Conservation (phyloP, 2,329 filamentous ascomycete species). For the Aspergillus sp. region DNA sequence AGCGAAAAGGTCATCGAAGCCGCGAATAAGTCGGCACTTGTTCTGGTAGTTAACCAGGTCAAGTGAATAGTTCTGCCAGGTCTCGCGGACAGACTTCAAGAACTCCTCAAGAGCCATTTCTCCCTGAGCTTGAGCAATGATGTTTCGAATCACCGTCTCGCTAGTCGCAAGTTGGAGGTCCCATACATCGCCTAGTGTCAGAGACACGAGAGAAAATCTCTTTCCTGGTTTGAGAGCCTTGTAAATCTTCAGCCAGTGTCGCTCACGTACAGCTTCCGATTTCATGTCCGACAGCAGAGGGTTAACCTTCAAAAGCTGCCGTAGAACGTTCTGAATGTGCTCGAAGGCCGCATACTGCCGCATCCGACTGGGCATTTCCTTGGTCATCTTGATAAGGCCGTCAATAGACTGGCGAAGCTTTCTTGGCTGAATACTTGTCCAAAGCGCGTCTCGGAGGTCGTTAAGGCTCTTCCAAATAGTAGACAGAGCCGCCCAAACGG, state of each 20-base stretch:
- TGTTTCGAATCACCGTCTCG: constrained; percentile 84
- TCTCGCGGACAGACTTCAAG: constrained; percentile 91
- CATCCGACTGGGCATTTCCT: constrained; percentile 99
- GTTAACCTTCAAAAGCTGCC: constrained; percentile 88
- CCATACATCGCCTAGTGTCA: constrained; percentile 99
- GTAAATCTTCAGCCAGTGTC: constrained; percentile 98
- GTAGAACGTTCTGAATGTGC: constrained; percentile 88
- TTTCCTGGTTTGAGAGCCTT: constrained; percentile 91
- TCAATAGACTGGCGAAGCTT: constrained; percentile 90
- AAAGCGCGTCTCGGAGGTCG: constrained; percentile 86
- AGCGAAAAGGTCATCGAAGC: constrained; percentile 96
- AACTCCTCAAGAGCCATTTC: constrained; percentile 99
- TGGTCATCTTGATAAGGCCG: constrained; percentile 92
- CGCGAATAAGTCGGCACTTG: constrained; percentile 94
- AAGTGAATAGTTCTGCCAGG: constrained; percentile 91
- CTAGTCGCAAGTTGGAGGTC: constrained; percentile 87
- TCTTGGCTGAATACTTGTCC: constrained; percentile 92
- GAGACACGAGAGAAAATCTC: constrained; percentile 87
- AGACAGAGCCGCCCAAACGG: constrained; percentile 92
- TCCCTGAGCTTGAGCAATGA: constrained; percentile 92
- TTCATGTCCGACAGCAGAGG: constrained; percentile 84
- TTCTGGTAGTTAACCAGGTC: constrained; percentile 97
- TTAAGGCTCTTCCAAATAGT: constrained; percentile 97
- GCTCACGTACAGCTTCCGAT: constrained; percentile 91
- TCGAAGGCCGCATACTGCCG: constrained; percentile 99